A percentile compares a stretch with the other conserved stretches of the same genome.
Evolutionary conservation across 306 rosid genomes (phyloP).

Genomic region (Datisca glomerata): DNA sequence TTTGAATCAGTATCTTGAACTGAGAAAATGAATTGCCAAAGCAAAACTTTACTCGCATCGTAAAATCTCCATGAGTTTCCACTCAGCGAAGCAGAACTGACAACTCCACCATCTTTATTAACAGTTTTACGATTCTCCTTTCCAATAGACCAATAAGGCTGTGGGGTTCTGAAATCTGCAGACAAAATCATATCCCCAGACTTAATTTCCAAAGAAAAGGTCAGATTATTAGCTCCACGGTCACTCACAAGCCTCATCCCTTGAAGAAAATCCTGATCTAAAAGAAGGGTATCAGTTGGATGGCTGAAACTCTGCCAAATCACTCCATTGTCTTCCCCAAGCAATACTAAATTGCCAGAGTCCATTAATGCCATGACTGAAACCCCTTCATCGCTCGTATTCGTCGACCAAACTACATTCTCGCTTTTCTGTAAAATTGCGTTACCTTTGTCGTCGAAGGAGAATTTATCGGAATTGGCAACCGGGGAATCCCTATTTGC

Average conservation of each 20-base stretch:
- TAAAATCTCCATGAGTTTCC: conserved; percentile 81
- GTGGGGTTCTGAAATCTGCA: conserved; percentile 48
- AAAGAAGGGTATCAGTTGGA: conserved; percentile 72
- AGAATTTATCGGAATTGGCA: conserved; percentile 49
- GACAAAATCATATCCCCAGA: conserved; percentile 59
- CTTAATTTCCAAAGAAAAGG: conserved; percentile 51
- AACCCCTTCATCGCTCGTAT: conserved; percentile 35
- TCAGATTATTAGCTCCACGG: conserved; percentile 32
- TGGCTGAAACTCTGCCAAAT: conserved; percentile 83
- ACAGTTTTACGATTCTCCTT: conserved; percentile 45
- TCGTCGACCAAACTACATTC: conserved; percentile 49
- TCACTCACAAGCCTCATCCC: conserved; percentile 71
- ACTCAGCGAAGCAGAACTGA: conserved; percentile 35
- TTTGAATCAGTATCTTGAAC: conserved; percentile 17
- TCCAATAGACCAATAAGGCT: conserved; percentile 80
- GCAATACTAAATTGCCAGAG: conserved; percentile 65
- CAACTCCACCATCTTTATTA: conserved; percentile 30
- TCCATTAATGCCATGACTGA: conserved; percentile 52
- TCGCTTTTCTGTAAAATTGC: conserved; percentile 33
- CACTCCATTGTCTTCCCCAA: conserved; percentile 22
- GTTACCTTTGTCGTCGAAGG: conserved; percentile 49
- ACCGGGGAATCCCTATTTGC: conserved; percentile 64
- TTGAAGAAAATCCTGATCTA: conserved; percentile 48
- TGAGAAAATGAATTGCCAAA: conserved; percentile 59
- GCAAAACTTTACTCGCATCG: conserved; percentile 37